Percentiles rank a stretch among this genome's conserved stretches.
Evolutionary conservation across 768 basidiomycete species (phyloP).

Genomic region (Paxillus ammoniavirescens): DNA sequence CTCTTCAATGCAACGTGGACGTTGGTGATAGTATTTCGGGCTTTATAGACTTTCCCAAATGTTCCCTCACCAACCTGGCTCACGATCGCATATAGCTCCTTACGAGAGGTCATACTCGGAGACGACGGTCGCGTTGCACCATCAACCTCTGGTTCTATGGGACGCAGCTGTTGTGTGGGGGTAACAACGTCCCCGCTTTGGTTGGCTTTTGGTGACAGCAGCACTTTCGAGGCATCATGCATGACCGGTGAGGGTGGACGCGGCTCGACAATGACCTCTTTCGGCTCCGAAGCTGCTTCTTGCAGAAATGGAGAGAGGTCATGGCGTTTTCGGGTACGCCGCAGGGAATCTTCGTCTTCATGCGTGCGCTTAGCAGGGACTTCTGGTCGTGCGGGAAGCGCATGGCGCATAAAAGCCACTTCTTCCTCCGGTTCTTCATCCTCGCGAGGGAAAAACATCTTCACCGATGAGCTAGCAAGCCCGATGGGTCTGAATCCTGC

Average conservation of each 20-base stretch:
- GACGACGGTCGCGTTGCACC: conserved; percentile 26
- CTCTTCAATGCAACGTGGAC: conserved; percentile 88
- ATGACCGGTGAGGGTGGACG: conserved; percentile 16
- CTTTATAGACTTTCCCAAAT: conserved; percentile 98
- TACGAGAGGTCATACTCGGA: conserved; percentile 28
- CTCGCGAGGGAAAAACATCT: conserved; percentile 81
- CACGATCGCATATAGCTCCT: conserved; percentile 80
- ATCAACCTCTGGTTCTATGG: conserved; percentile 23
- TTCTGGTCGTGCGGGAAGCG: conserved; percentile 18
- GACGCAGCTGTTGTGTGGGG: conserved; percentile 17
- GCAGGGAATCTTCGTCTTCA: conserved; percentile 20
- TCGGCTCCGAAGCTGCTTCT: conserved; percentile 10
- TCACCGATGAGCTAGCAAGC: conserved; percentile 52
- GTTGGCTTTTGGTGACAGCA: conserved; percentile 23
- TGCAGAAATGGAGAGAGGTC: conserved; percentile 3
- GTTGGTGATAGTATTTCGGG: conserved; percentile 76
- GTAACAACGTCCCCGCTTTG: conserved; percentile 19
- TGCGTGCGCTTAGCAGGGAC: conserved; percentile 28
- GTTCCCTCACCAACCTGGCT: conserved; percentile 98
- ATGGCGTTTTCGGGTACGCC: conserved; percentile 1
- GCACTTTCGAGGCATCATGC: conserved; percentile 20
- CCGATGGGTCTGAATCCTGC: conserved; percentile 70
- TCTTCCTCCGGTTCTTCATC: conserved; percentile 54
- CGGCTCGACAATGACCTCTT: conserved; percentile 9
- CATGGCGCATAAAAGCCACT: conserved; percentile 18